Evolutionary conservation across 2,329 filamentous ascomycete species (phyloP).

Genomic region (Paecilomyces fulvus): DNA sequence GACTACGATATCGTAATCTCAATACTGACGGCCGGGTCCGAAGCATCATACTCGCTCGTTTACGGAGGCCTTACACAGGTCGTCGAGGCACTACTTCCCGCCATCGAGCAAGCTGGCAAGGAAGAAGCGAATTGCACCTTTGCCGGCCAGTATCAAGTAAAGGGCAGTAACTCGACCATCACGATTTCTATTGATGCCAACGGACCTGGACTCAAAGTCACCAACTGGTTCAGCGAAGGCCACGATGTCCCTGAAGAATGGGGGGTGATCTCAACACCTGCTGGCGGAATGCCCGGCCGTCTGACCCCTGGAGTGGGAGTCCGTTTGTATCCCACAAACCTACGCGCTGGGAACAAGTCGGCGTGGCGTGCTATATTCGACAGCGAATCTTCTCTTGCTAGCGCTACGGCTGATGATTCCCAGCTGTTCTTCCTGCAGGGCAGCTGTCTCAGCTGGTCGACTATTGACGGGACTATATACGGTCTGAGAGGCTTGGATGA

Average conservation of each 20-base stretch:
- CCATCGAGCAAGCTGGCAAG: conserved; percentile 1
- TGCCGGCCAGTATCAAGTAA: background rate
- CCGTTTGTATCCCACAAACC: background rate
- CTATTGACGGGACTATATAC: background rate
- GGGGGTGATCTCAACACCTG: background rate
- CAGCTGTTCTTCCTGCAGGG: too few species aligned
- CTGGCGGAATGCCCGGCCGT: too few species aligned
- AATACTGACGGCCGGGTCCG: background rate
- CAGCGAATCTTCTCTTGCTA: background rate
- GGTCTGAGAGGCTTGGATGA: background rate
- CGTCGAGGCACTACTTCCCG: conserved; percentile 1
- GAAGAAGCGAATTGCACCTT: background rate
- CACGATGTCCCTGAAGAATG: background rate
- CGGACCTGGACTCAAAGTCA: background rate
- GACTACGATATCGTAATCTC: conserved; percentile 5
- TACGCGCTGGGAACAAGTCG: background rate
- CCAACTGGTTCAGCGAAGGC: background rate
- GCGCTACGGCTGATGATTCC: too few species aligned
- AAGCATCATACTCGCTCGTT: background rate
- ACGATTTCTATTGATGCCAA: background rate
- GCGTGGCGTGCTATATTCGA: background rate
- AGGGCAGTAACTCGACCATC: background rate
- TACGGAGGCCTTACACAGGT: background rate
- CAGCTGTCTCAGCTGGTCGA: background rate
- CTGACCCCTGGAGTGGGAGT: too few species aligned